Evolutionary conservation across 257 asterid genomes (phyloP).

Genomic region (Nicotiana sylvestris): DNA sequence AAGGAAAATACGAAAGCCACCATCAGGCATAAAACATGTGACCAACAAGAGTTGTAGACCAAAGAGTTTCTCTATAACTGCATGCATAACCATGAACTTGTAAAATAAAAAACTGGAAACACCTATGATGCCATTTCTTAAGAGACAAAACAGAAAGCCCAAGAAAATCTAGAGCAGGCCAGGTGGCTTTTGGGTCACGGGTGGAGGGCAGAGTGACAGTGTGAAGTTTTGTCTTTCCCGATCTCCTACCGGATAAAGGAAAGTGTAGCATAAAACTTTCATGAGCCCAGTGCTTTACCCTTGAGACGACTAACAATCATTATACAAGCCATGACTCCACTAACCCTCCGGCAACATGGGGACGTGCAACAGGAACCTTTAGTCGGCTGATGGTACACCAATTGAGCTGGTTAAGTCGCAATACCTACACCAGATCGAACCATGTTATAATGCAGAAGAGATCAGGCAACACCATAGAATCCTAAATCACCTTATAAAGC

Average conservation of each 20-base stretch:
- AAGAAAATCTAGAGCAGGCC: background rate
- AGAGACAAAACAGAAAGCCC: background rate
- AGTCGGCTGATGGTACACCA: background rate
- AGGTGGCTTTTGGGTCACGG: background rate
- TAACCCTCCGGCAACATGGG: conserved; percentile 78
- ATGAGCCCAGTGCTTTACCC: conserved; percentile 35
- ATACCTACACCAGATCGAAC: conserved; percentile 16
- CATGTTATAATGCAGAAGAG: background rate
- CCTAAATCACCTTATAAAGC: background rate
- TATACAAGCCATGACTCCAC: conserved; percentile 60
- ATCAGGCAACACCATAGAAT: background rate
- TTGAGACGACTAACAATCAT: conserved; percentile 41
- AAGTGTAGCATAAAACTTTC: conserved; percentile 4
- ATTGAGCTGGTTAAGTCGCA: conserved; percentile 7
- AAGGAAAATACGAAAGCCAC: background rate
- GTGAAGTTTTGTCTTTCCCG: background rate
- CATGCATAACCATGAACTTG: background rate
- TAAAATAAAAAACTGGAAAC: background rate
- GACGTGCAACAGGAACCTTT: conserved; percentile 23
- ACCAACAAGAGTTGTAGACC: background rate
- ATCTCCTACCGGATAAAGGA: background rate
- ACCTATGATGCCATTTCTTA: background rate
- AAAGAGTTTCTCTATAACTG: background rate
- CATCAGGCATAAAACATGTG: background rate
- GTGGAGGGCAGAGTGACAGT: background rate